phyloP scores from a whole-genome alignment of 225 moss, liverwort and hornwort species.

The Asterella californica region DNA sequence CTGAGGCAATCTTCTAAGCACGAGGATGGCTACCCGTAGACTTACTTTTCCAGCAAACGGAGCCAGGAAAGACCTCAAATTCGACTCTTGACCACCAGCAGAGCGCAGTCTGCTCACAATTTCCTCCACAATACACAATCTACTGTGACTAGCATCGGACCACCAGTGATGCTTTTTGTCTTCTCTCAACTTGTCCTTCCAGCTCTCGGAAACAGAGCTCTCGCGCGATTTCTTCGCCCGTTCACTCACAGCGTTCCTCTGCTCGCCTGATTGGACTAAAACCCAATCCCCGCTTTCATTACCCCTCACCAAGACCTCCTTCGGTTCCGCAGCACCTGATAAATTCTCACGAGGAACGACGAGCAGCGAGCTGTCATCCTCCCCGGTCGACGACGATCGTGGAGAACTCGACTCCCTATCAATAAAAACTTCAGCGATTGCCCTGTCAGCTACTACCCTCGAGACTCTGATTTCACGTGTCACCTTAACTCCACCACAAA shows the following conservation, averaged over 20 bases:
- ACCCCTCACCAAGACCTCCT: neutral
- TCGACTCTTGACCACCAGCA: neutral
- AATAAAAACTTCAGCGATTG: neutral
- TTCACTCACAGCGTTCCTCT: neutral
- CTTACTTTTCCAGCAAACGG: slow-evolving; percentile 55
- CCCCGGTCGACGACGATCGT: neutral
- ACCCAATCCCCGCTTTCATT: neutral
- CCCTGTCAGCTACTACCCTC: slow-evolving; percentile 13
- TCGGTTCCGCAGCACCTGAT: slow-evolving; percentile 10
- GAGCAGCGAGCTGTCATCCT: neutral
- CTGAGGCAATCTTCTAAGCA: slow-evolving; percentile 58
- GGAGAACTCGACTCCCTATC: neutral
- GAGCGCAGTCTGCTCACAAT: slow-evolving; percentile 2
- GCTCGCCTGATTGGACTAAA: neutral
- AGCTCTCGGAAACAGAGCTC: neutral
- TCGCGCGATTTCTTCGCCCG: neutral
- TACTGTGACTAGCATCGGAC: neutral
- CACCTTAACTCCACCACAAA: neutral
- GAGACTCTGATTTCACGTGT: neutral
- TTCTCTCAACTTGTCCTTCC: slow-evolving; percentile 22
- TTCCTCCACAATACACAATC: slow-evolving; percentile 12
- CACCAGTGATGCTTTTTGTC: slow-evolving; percentile 9
- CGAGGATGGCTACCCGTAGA: slow-evolving; percentile 45
- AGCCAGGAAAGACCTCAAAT: slow-evolving; percentile 23
- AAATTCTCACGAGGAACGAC: slow-evolving; percentile 13